Conservation (phyloP, 164 flowering plant species). For the Protea cynaroides region DNA sequence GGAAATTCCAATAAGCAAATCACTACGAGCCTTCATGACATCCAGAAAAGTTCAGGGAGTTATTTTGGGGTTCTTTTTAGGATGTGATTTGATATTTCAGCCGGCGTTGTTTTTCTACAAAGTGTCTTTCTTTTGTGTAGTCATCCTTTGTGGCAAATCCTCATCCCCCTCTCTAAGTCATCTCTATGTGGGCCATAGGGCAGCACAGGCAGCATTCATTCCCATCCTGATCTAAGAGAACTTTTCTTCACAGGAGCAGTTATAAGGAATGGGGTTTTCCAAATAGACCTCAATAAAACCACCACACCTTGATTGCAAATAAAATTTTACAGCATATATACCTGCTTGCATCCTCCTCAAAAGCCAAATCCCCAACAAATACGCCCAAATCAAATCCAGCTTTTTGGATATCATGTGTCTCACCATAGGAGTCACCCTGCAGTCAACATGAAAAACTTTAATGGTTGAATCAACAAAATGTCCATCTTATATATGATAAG, state of each 20-base stretch:
- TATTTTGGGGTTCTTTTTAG: no score
- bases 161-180: not conserved
- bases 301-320: not conserved
- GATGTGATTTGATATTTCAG: no score
- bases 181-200: not conserved
- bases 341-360: constrained; percentile 79
- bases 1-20: no score
- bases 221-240: not conserved
- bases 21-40: no score
- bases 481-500: not conserved
- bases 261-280: not conserved
- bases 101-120: not conserved
- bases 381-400: constrained; percentile 61
- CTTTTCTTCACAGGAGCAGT: not conserved
- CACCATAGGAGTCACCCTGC: constrained; percentile 29
- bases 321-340: constrained; percentile 8
- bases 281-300: not conserved
- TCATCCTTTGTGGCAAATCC: not conserved
- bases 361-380: constrained; percentile 77
- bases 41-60: no score
- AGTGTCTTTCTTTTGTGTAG: not conserved
- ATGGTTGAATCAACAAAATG: not conserved
- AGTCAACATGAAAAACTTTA: not conserved
- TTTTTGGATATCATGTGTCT: constrained; percentile 31
- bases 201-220: no score